Base-by-base conservation (phyloP, 2,329 filamentous ascomycete genomes). In the Ilyonectria mors-panacis region DNA sequence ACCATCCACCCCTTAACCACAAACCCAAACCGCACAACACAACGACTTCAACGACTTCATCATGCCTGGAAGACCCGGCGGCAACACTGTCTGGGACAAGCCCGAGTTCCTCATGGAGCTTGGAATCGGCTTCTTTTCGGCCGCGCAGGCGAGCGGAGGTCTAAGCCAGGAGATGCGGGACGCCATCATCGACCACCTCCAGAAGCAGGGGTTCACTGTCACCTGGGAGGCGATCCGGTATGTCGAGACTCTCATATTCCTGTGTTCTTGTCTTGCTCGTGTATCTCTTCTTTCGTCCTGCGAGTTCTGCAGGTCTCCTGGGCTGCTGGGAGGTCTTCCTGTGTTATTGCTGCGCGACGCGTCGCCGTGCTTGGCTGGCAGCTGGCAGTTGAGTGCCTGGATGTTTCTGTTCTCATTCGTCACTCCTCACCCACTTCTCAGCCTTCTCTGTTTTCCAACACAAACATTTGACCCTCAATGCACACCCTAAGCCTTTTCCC, bases 221-320 rank as follows among this genome's bases (percentile, higher is more conserved):
- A 81, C 80, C 4, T 86, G 83, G 82, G 81, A 86, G 33, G 82
- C 76, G 1, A 78, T 86, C 56, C 82, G 84, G 85, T 85, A 79
- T 48, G 82, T 77, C 9, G 10, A 1, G 26, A 47, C 61, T 37
- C 47, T 45, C 59, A 37, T 59, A n/a, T 60, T 65, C 54, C 42
- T 69, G 48, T 57, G 26, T 21, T 39, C 44, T 35, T n/a, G 3
- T 51, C 10, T 48, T 42, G 13, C 50, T 39, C 62, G 19, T 21
- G 35, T 60, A 57, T 12, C 8, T 57, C 67, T 39, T 23, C 44
- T 47, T 26, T 35, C 12, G 39, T 51, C 33, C 19, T 44, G n/a
- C 35, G 28, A 8, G 26, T 8, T 39, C 33, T 63, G 47, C 39
- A 10, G 42, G 42, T 45, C 42, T 33, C 39, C 4, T 19, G 42